phyloP scores from a whole-genome alignment of 2,329 filamentous ascomycete species.

The Alternaria novae-zelandiae region DNA sequence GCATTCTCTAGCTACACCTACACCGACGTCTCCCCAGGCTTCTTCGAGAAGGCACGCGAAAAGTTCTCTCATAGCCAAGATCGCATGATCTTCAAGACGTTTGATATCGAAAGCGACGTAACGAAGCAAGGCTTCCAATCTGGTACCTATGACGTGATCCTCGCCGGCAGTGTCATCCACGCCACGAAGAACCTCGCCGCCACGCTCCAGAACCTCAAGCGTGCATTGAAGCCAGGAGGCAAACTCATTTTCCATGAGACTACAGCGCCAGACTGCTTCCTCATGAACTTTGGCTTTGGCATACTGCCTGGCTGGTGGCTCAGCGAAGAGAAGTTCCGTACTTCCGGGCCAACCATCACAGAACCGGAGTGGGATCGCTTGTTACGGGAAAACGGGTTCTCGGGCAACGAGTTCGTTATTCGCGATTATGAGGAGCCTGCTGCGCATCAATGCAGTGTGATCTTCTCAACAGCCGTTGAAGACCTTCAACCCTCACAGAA shows the following conservation, averaged over 20 bases:
- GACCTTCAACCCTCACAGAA: not conserved
- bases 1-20: not conserved
- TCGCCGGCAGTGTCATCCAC: not conserved
- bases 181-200: not conserved
- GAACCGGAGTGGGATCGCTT: not conserved
- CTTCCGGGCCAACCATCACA: not conserved
- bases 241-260: not conserved
- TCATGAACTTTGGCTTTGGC: not conserved
- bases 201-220: not conserved
- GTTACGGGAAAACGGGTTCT: not conserved
- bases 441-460: not conserved
- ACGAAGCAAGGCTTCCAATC: not conserved
- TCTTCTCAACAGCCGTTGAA: not conserved
- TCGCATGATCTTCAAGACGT: not conserved
- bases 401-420: not conserved
- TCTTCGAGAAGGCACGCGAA: not conserved
- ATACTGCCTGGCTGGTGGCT: not conserved
- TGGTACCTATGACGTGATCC: not conserved
- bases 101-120: not conserved
- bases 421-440: not conserved
- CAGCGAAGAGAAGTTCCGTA: not conserved
- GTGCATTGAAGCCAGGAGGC: not conserved
- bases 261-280: not conserved
- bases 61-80: not conserved
- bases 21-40: not conserved